phyloP scores from a whole-genome alignment of 139 green algal species.

The Parachlorella kessleri region DNA sequence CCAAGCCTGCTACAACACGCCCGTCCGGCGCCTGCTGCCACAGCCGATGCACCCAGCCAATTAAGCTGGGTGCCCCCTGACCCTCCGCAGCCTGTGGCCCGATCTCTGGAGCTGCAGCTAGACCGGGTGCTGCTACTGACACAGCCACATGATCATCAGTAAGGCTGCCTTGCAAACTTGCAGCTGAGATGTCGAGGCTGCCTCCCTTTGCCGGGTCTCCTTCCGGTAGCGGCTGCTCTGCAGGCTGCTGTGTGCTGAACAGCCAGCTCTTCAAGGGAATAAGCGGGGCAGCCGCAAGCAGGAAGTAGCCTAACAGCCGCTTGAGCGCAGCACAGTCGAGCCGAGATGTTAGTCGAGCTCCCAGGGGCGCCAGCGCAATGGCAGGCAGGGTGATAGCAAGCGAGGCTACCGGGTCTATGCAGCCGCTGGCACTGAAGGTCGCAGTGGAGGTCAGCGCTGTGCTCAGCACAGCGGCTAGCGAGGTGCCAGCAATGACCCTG shows the following conservation, averaged over 20 bases:
- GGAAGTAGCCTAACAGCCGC: slow-evolving; percentile 55
- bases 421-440: slow-evolving; percentile 46
- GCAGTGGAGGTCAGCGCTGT: slow-evolving; percentile 55
- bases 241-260: not conserved
- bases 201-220: too few species aligned
- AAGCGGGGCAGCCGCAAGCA: slow-evolving; percentile 62
- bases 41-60: not conserved
- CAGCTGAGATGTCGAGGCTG: too few species aligned
- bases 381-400: slow-evolving; percentile 50
- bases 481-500: slow-evolving; percentile 61
- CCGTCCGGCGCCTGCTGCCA: not conserved
- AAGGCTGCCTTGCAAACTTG: not conserved
- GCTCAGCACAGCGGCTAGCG: slow-evolving; percentile 66
- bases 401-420: slow-evolving; percentile 57
- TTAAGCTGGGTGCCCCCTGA: not conserved
- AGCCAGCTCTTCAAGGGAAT: slow-evolving; percentile 57
- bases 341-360: slow-evolving; percentile 49
- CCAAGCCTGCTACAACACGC: slow-evolving; percentile 30
- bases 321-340: slow-evolving; percentile 51
- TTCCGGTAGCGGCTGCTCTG: not conserved
- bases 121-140: not conserved
- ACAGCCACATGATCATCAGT: not conserved
- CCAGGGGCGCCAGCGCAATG: slow-evolving; percentile 55
- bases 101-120: not conserved
- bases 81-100: not conserved